Evolutionary conservation across 805 yeast genomes (phyloP), one percentile per base, ranked within the genome.

Genomic region (Kuraishia piskuri): DNA sequence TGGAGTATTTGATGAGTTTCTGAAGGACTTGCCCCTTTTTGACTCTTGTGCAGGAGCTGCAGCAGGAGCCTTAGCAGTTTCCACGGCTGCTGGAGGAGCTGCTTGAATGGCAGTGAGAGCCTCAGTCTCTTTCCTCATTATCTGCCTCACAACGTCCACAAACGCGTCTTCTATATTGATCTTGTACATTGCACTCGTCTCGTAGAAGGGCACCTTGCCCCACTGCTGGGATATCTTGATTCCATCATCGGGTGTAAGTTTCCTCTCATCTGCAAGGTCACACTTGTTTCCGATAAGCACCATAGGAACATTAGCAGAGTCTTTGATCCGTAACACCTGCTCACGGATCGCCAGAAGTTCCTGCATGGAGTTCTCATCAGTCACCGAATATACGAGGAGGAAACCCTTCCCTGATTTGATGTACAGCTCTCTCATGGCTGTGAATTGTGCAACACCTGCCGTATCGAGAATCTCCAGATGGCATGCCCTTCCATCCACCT

Each of bases 161-260:
- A 91, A 94, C 0, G 92, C 94, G 62, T 90, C 96, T 64, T 90
- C 96, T 26, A 92, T 95, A 63, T 90, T 89, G 59, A 90, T 84
- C 67, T 86, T 83, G 65, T 84, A 81, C 82, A 89, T 83, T n/a
- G 99, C 98, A 61, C 94, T 84, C 1, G 96, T 86, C 68, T 91
- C 96, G 68, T 90, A 89, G 63, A 91, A 92, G 22, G 96, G 96
- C 2, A 88, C 94, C 61, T 80, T 78, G 19, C 92, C 95, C 95
- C 97, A 88, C 55, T 81, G 80, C 57, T 86, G 86, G 25, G 96
- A 88, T 3, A 90, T 86, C 54, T 80, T 80, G 51, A 88, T 84
- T 47, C 96, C 98, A 59, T 87, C 90, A 55, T 85, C 90, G 4
- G 89, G 86, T 54, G 84, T 73, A 20, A 90, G 76, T n/a, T 78